phyloP scores from a whole-genome alignment of 805 yeast genomes.

The Hanseniaspora mollemarum region DNA sequence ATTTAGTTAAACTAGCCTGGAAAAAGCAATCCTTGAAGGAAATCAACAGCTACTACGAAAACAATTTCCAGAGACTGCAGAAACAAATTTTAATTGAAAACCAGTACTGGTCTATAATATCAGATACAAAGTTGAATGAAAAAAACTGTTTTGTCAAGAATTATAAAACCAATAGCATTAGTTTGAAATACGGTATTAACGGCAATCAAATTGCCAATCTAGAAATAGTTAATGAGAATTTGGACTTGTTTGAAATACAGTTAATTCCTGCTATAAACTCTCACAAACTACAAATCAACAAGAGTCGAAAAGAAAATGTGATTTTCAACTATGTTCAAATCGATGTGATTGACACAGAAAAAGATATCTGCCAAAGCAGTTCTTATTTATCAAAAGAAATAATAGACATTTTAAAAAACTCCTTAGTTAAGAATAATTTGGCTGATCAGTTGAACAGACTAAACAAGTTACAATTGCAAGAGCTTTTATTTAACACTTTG shows the following conservation, averaged over 20 bases:
- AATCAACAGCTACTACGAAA: slow-evolving; percentile 41
- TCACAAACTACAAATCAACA: background rate
- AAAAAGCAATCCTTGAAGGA: slow-evolving; percentile 57
- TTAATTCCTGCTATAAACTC: slow-evolving; percentile 2
- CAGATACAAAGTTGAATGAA: slow-evolving; percentile 15
- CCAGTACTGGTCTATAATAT: slow-evolving; percentile 43
- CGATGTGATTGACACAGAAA: background rate
- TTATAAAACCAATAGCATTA: slow-evolving; percentile 44
- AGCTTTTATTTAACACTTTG: slow-evolving; percentile 10
- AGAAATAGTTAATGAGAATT: background rate
- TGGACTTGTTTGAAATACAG: slow-evolving; percentile 5
- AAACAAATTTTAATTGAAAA: slow-evolving; percentile 50
- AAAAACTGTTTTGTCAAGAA: slow-evolving; percentile 28
- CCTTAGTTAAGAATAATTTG: slow-evolving; percentile 3
- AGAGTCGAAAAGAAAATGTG: background rate
- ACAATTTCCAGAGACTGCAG: slow-evolving; percentile 41
- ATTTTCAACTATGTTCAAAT: slow-evolving; percentile 9
- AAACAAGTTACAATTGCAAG: slow-evolving; percentile 8
- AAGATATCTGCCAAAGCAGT: background rate
- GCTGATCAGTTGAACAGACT: slow-evolving; percentile 6
- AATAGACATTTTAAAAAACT: background rate
- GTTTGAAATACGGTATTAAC: slow-evolving; percentile 62
- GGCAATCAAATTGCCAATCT: slow-evolving; percentile 7
- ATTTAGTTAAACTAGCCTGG: slow-evolving; percentile 53
- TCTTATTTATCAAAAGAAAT: background rate